Conservation (phyloP, 768 basidiomycete species). For the Mycena belliarum region DNA sequence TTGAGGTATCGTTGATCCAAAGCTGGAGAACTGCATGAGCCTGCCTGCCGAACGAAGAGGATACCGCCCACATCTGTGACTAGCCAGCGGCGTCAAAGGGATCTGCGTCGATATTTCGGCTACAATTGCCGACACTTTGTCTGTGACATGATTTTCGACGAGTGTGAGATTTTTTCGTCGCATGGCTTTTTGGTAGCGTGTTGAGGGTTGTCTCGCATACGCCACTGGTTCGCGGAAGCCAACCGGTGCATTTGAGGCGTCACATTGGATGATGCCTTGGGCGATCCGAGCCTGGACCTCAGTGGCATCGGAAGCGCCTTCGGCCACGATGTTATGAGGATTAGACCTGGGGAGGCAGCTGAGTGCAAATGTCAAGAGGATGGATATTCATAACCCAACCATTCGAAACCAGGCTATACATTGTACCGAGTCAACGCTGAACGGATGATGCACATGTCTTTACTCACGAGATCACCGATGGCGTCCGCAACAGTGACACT, state of each 20-base stretch:
- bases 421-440: background rate
- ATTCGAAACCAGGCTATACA: slow-evolving; percentile 65
- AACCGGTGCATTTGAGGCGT: slow-evolving; percentile 24
- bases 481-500: slow-evolving; percentile 65
- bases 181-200: slow-evolving; percentile 43
- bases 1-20: background rate
- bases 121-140: slow-evolving; percentile 35
- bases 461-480: slow-evolving; percentile 66
- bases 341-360: slow-evolving; percentile 48
- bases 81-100: slow-evolving; percentile 51
- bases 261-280: slow-evolving; percentile 46
- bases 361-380: background rate
- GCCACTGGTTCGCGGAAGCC: slow-evolving; percentile 48
- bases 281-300: slow-evolving; percentile 38
- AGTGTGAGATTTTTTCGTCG: slow-evolving; percentile 28
- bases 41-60: background rate
- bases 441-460: background rate
- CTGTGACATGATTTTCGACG: slow-evolving; percentile 61
- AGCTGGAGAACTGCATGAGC: background rate
- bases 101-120: slow-evolving; percentile 63
- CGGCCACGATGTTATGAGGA: slow-evolving; percentile 46
- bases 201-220: slow-evolving; percentile 48
- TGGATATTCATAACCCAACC: slow-evolving; percentile 38
- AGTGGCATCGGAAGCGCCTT: slow-evolving; percentile 33
- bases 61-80: slow-evolving; percentile 46